A percentile compares a stretch with the other conserved stretches of the same genome.
Evolutionary conservation across 2,329 filamentous ascomycete species (phyloP).

Genomic region (Colletotrichum spinosum): DNA sequence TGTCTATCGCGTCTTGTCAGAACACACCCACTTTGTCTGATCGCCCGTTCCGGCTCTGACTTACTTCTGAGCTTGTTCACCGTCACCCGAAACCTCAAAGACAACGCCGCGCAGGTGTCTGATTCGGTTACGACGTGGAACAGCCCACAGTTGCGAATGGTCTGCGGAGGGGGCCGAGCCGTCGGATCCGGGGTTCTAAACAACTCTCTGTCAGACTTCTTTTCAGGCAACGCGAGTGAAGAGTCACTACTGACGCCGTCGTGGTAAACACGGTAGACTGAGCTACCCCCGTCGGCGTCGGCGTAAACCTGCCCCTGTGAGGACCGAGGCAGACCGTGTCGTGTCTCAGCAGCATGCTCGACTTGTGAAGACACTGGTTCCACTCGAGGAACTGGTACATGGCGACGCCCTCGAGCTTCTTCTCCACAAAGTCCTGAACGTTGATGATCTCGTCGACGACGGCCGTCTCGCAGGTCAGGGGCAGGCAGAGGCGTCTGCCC

Average conservation of each 20-base stretch:
- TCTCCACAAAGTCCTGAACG: constrained; percentile 12
- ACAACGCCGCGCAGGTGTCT: background rate
- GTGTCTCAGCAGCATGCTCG: constrained; percentile 14
- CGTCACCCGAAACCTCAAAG: background rate
- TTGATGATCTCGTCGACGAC: constrained; percentile 9
- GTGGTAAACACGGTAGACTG: constrained; percentile 8
- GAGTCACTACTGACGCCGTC: constrained; percentile 1
- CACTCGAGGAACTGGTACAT: constrained; percentile 16
- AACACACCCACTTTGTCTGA: background rate
- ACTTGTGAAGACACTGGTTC: constrained; percentile 14
- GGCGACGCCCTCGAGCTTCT: constrained; percentile 5
- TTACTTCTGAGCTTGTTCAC: background rate
- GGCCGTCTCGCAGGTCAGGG: constrained; percentile 8
- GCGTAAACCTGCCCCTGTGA: constrained; percentile 7
- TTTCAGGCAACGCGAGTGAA: no score
- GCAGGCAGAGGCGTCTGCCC: constrained; percentile 9
- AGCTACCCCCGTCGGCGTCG: background rate
- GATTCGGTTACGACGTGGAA: constrained; percentile 1
- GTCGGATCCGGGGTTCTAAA: constrained; percentile 2
- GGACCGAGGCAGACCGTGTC: constrained; percentile 15
- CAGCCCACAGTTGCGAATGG: constrained; percentile 7
- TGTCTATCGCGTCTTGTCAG: background rate
- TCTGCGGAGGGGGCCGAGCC: constrained; percentile 2
- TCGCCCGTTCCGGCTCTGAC: background rate
- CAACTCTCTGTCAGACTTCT: background rate